Evolutionary conservation across 139 green algal genomes (phyloP).

Genomic region (Chlorella sorokiniana): DNA sequence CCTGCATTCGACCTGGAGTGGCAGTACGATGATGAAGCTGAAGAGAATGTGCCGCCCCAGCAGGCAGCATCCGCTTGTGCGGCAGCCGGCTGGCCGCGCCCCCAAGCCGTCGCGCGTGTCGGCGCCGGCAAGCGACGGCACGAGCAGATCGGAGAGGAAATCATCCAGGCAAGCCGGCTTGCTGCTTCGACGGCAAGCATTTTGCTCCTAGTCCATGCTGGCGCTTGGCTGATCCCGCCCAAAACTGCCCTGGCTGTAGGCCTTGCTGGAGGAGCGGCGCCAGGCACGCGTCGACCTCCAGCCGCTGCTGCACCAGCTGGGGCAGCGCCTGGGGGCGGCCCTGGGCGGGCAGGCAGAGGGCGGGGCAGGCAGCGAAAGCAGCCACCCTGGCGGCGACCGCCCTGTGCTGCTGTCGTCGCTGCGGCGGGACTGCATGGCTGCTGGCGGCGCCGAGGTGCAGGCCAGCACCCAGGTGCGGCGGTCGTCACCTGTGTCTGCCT

Average conservation of each 20-base stretch:
- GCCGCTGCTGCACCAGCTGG: slow-evolving; percentile 43
- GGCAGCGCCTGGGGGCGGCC: slow-evolving; percentile 3
- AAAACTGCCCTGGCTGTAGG: slow-evolving; percentile 13
- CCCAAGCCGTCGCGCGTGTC: background rate
- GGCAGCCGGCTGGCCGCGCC: background rate
- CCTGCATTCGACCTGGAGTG: background rate
- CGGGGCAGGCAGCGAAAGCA: background rate
- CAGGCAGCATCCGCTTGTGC: background rate
- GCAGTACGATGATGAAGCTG: slow-evolving; percentile 10
- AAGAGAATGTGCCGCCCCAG: background rate
- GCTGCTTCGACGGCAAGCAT: background rate
- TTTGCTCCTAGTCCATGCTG: background rate
- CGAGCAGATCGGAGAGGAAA: slow-evolving; percentile 1
- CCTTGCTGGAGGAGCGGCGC: slow-evolving; percentile 42
- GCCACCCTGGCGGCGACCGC: too few relatives aligned
- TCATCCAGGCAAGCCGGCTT: background rate
- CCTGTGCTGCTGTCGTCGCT: background rate
- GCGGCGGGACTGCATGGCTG: background rate
- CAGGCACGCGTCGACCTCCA: slow-evolving; percentile 43
- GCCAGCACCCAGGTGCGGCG: slow-evolving; percentile 13
- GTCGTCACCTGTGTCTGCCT: background rate
- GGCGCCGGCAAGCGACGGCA: slow-evolving; percentile 4
- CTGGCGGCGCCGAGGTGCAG: background rate
- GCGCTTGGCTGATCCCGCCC: too few relatives aligned
- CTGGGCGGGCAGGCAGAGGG: background rate